These are phyloP conservation scores for Xylaria longipes DNA, from an alignment of 495 filamentous ascomycete species.

Conservation along the genomic window DNA sequence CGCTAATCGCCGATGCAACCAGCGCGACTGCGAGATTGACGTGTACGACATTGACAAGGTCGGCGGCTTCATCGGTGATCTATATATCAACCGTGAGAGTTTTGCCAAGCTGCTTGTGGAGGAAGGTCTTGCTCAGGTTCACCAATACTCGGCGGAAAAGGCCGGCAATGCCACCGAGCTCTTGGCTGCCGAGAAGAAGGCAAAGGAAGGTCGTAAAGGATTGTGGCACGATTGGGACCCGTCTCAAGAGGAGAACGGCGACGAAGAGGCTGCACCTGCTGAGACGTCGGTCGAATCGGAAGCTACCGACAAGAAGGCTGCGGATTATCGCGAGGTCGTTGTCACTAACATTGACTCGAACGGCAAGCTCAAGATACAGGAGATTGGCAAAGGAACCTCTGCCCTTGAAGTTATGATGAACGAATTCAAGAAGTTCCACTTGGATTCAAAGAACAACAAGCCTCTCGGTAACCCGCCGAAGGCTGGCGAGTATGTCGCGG, in stretches of 20 bases:
- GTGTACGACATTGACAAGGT: slow-evolving; percentile 94
- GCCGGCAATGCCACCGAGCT: slow-evolving; percentile 88
- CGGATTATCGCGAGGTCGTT: slow-evolving; percentile 91
- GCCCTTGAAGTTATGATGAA: slow-evolving; percentile 85
- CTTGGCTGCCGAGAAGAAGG: slow-evolving; percentile 81
- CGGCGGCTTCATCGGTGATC: slow-evolving; percentile 94
- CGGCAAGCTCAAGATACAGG: slow-evolving; percentile 84
- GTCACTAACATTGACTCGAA: slow-evolving; percentile 84
- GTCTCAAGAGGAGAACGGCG: slow-evolving; percentile 70
- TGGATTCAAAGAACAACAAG: slow-evolving; percentile 73
- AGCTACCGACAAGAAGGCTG: slow-evolving; percentile 62
- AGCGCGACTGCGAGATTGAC: slow-evolving; percentile 96
- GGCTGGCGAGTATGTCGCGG: slow-evolving; percentile 87
- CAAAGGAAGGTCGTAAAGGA: slow-evolving; percentile 85
- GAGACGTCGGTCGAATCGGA: slow-evolving; percentile 55
- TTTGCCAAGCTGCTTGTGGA: slow-evolving; percentile 94
- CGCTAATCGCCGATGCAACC: slow-evolving; percentile 83
- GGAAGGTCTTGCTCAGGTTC: slow-evolving; percentile 90
- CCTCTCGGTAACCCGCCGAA: slow-evolving; percentile 80
- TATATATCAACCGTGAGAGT: slow-evolving; percentile 94
- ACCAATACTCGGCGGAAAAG: slow-evolving; percentile 94
- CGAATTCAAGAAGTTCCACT: slow-evolving; percentile 85
- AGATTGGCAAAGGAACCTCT: slow-evolving; percentile 80
- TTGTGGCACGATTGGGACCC: slow-evolving; percentile 96
- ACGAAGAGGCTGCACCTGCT: slow-evolving; percentile 56